phyloP scores from a whole-genome alignment of 2,329 filamentous ascomycete genomes.

The Chrysosporium keratinophilum region DNA sequence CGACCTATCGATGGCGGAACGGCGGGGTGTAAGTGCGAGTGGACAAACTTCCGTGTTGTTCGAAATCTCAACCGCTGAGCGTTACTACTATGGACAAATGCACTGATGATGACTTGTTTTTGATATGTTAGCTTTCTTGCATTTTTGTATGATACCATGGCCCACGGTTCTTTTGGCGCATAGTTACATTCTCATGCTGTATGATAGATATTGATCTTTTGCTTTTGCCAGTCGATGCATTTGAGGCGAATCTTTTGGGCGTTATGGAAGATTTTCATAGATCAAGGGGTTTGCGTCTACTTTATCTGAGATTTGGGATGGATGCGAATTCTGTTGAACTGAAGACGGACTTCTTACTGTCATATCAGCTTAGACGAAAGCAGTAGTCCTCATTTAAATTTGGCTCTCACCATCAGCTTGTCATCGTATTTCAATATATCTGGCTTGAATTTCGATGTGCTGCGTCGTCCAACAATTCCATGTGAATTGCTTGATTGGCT shows the following conservation, averaged over 20 bases:
- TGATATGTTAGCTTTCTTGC: neutral
- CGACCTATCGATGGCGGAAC: conserved; percentile 45
- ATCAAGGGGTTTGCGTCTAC: too few relatives aligned
- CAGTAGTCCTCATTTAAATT: too few relatives aligned
- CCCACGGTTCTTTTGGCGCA: neutral
- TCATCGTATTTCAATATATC: too few relatives aligned
- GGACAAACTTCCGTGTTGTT: conserved; percentile 43
- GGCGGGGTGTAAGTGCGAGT: conserved; percentile 51
- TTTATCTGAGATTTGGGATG: too few relatives aligned
- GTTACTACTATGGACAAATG: neutral
- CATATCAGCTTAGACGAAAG: too few relatives aligned
- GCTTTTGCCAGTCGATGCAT: neutral
- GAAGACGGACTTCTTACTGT: too few relatives aligned
- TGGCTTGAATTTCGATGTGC: too few relatives aligned
- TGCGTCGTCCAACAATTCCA: too few relatives aligned
- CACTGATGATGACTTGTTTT: neutral
- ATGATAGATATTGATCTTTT: neutral
- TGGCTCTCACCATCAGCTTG: too few relatives aligned
- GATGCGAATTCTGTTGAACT: too few relatives aligned
- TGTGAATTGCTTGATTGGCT: neutral
- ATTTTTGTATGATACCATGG: neutral
- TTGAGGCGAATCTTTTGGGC: neutral
- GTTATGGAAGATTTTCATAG: too few relatives aligned
- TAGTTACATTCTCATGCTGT: neutral
- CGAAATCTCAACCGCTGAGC: too few relatives aligned